Evolutionary conservation across 257 asterid genomes (phyloP).

Genomic region (Solanum corneliomulleri): DNA sequence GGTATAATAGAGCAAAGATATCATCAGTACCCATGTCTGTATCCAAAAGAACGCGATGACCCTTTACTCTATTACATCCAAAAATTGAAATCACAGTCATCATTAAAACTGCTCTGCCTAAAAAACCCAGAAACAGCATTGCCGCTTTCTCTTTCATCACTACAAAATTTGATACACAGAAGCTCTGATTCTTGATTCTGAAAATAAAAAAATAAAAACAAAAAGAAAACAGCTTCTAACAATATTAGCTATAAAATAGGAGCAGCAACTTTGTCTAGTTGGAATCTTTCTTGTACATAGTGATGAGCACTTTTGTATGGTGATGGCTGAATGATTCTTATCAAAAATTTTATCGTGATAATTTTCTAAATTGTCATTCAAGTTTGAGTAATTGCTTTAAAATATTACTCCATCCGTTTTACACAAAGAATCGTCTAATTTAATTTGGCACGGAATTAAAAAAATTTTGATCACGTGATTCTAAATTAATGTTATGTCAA

Average conservation of each 20-base stretch:
- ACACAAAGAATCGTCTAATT: rapidly evolving
- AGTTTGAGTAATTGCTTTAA: no score
- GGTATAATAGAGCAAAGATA: conserved; percentile 61
- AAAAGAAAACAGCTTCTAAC: background rate
- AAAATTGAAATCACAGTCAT: background rate
- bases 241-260: background rate
- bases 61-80: background rate
- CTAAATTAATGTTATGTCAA: no score
- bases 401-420: no score
- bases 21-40: conserved; percentile 81
- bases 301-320: no score
- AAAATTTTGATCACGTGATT: no score
- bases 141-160: background rate
- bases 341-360: no score
- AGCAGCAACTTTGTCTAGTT: background rate
- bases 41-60: background rate
- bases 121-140: background rate
- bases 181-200: background rate
- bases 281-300: background rate
- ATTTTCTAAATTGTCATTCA: no score
- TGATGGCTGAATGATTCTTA: no score
- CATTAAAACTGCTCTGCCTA: background rate
- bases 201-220: no score
- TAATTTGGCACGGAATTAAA: rapidly evolving
- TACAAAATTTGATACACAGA: background rate